A percentile compares a stretch with the other conserved stretches of the same genome.
These are phyloP conservation scores for Stephanodiscus triporus DNA, from an alignment of 108 stramenopile genomes.

Conservation along the genomic window DNA sequence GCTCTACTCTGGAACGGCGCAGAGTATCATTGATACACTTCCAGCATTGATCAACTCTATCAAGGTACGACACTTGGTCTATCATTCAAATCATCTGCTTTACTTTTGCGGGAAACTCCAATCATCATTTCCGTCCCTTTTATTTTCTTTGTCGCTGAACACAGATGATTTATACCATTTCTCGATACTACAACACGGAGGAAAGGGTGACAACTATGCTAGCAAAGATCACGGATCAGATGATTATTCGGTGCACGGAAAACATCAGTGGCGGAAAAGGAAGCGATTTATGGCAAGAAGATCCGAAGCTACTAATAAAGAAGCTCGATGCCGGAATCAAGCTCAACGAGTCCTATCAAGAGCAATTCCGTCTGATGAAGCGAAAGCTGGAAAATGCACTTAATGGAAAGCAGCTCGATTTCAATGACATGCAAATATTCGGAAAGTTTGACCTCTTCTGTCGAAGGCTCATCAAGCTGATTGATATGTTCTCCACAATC, in stretches of 20 bases:
- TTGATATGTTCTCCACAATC: slow-evolving; percentile 90
- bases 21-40: slow-evolving; percentile 86
- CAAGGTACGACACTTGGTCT: slow-evolving; percentile 43
- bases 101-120: background rate
- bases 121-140: background rate
- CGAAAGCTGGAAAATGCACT: slow-evolving; percentile 76
- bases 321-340: slow-evolving; percentile 79
- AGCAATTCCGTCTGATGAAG: slow-evolving; percentile 86
- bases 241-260: slow-evolving; percentile 84
- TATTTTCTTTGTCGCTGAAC: background rate
- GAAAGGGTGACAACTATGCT: slow-evolving; percentile 78
- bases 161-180: slow-evolving; percentile 92
- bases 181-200: slow-evolving; percentile 77
- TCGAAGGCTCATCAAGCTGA: slow-evolving; percentile 88
- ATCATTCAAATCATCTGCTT: background rate
- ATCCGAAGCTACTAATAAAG: slow-evolving; percentile 70
- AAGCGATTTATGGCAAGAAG: slow-evolving; percentile 81
- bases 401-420: slow-evolving; percentile 89
- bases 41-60: slow-evolving; percentile 91
- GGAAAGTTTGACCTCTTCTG: slow-evolving; percentile 92
- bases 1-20: slow-evolving; percentile 80
- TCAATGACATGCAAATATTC: slow-evolving; percentile 87
- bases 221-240: slow-evolving; percentile 87
- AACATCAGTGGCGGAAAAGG: slow-evolving; percentile 52
- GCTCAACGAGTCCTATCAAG: slow-evolving; percentile 89